phyloP scores from a whole-genome alignment of 345 rosid genomes.

The Brassica napus region Da-Ae NC_063440.1:25846001-25846500 shows the following conservation, averaged over 20 bases:
- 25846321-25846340: not conserved
- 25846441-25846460: conserved; percentile 62
- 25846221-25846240: not conserved
- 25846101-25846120: not conserved
- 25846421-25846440: conserved; percentile 42
- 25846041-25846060: not conserved
- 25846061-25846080: not conserved
- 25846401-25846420: conserved; percentile 25
- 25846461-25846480: conserved; percentile 55
- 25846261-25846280: not conserved
- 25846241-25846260: not conserved
- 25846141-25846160: not conserved
- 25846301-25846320: not conserved
- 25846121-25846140: not conserved
- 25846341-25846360: conserved; percentile 1
- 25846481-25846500: conserved; percentile 43
- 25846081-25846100: not conserved
- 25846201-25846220: not conserved
- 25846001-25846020: not conserved
- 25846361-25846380: not conserved
- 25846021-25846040: not conserved
- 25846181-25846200: not conserved
- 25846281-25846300: conserved; percentile 3
- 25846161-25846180: not conserved
- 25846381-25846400: not conserved